phyloP scores from a whole-genome alignment of 2,329 filamentous ascomycete genomes.

The Endoconidiophora polonica region DNA sequence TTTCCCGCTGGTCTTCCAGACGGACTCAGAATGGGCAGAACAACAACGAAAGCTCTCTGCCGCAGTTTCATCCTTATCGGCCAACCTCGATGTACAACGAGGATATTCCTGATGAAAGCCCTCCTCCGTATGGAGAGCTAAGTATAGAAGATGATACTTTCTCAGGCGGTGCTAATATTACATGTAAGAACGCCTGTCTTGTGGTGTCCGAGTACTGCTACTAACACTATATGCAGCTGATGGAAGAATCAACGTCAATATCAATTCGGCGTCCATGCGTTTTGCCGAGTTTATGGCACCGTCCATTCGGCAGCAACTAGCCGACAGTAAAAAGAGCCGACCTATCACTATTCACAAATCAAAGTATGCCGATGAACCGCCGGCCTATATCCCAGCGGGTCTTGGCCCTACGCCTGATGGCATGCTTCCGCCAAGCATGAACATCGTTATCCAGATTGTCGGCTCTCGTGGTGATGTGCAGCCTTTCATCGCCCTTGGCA shows the following conservation, averaged over 20 bases:
- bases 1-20: no score
- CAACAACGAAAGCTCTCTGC: not conserved
- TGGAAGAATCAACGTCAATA: conserved; percentile 64
- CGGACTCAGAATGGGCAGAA: not conserved
- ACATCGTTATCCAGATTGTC: conserved; percentile 60
- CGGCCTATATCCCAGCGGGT: conserved; percentile 54
- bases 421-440: conserved; percentile 40
- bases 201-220: not conserved
- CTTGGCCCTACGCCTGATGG: conserved; percentile 47
- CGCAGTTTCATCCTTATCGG: conserved; percentile 3
- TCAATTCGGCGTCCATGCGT: conserved; percentile 45
- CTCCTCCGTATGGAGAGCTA: conserved; percentile 42
- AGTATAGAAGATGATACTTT: conserved; percentile 29
- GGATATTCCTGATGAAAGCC: conserved; percentile 15
- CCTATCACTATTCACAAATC: conserved; percentile 5
- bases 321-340: conserved; percentile 12
- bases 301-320: conserved; percentile 18
- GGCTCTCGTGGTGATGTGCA: conserved; percentile 62
- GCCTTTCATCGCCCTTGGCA: conserved; percentile 55
- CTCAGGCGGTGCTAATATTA: conserved; percentile 43
- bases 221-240: conserved; percentile 32
- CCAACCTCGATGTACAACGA: not conserved
- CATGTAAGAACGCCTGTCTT: conserved; percentile 23
- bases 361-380: conserved; percentile 7
- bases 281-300: conserved; percentile 16